Evolutionary conservation across 345 rosid genomes (phyloP), one percentile per base, ranked within the genome.

Genomic region (Rhizophora apiculata): DNA sequence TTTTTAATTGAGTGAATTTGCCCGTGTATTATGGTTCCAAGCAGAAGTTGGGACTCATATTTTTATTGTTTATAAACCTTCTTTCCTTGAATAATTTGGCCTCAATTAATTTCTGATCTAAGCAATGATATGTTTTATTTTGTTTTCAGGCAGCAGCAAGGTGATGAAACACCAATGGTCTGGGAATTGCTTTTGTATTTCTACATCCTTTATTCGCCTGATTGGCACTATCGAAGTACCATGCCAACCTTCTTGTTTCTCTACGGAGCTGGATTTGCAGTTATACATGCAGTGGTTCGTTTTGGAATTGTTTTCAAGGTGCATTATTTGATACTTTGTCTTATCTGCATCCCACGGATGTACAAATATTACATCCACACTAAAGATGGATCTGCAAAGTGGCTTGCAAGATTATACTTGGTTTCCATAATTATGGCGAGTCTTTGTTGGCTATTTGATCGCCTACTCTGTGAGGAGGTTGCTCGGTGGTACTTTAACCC

Each of bases 131-230:
- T 19, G 48, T n/a, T 60, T 24, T 7, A 1, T 39, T 29, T 48
- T 3, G 3, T 30, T 68, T 70, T 21, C 88, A 92, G 98, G 89
- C 98, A 90, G 77, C 98, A 89, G 79, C 98, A 90, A 74, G 88
- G 97, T 74, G 99, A 95, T 81, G 98, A 95, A 77, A 95, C 99
- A 0, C 97, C 98, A 3, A 92, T 92, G 99, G 98, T 95, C 57
- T 92, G 99, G 99, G 98, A 90, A 77, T 85, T 95, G 86, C 98
- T 95, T 60, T 88, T 95, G 55, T 95, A 94, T 74, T 80, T 95
- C 75, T 95, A 89, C 84, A 95, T 92, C 79, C 89, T 92, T 43
- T 89, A 92, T 81, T 95, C 99, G 19, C 99, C 99, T 32, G 96
- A 95, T 77, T 95, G 99, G 99, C 99, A 95, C 77, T 95, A 95